A percentile compares a stretch with the other conserved stretches of the same genome.
Evolutionary conservation across 164 flowering plant genomes (phyloP).

Genomic region (Saururus chinensis): DNA sequence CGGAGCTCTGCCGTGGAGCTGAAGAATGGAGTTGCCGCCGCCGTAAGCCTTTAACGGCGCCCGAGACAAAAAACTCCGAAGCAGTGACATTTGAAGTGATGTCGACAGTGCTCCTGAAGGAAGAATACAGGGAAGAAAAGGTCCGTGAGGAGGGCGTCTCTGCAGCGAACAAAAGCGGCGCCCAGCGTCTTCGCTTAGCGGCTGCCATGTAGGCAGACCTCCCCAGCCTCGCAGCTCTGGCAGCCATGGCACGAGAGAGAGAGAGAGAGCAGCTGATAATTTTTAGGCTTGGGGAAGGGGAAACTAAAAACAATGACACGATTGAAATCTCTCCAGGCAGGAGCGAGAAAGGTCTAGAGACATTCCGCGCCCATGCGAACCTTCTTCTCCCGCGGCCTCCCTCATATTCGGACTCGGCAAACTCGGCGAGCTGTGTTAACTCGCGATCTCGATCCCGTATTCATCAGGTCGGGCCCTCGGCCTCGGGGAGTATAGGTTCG

Average conservation of each 20-base stretch:
- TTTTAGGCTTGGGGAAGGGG: constrained; percentile 1
- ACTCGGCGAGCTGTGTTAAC: too few relatives aligned
- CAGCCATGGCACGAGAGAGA: neutral
- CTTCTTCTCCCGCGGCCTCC: too few relatives aligned
- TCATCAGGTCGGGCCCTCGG: too few relatives aligned
- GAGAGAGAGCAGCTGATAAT: too few relatives aligned
- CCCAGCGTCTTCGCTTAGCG: neutral
- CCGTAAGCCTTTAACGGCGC: neutral
- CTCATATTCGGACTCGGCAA: too few relatives aligned
- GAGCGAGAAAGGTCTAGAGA: too few relatives aligned
- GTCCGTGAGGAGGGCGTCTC: neutral
- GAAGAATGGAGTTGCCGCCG: neutral
- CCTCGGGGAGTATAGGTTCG: too few relatives aligned
- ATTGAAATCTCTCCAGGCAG: too few relatives aligned
- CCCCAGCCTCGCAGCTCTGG: constrained; percentile 6
- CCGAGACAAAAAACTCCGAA: neutral
- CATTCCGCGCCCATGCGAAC: too few relatives aligned
- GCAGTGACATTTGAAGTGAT: neutral
- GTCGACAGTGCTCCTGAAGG: neutral
- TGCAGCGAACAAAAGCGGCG: neutral
- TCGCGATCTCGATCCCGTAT: too few relatives aligned
- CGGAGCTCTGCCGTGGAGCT: neutral
- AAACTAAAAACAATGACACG: too few relatives aligned
- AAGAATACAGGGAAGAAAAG: too few relatives aligned
- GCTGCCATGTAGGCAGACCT: neutral